Evolutionary conservation across 768 basidiomycete genomes (phyloP).

Genomic region (Termitomyces sp.): DNA sequence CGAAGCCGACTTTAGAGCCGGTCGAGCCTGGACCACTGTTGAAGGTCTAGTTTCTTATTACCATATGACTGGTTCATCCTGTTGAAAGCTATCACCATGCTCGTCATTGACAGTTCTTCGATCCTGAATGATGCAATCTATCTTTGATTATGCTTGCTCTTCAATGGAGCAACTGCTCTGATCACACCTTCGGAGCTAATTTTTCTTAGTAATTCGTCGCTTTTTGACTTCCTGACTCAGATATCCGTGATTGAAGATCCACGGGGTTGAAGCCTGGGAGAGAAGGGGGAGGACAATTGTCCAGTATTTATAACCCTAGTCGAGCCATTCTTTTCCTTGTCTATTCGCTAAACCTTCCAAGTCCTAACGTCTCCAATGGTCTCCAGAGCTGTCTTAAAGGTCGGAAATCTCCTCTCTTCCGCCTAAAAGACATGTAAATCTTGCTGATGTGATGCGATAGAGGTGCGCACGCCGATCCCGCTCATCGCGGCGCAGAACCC

Average conservation of each 20-base stretch:
- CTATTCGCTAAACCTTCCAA: not conserved
- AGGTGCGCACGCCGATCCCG: not conserved
- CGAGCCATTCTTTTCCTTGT: not conserved
- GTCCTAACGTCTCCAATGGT: not conserved
- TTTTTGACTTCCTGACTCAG: not conserved
- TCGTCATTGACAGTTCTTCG: not conserved
- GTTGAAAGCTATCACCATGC: not conserved
- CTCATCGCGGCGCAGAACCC: not conserved
- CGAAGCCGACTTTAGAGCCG: no score
- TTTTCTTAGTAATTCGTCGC: not conserved
- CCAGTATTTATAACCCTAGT: not conserved
- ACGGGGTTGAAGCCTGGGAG: not conserved
- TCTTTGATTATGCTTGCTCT: not conserved
- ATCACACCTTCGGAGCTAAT: slow-evolving; percentile 2
- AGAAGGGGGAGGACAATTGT: no score
- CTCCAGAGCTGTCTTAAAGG: not conserved
- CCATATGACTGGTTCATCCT: not conserved
- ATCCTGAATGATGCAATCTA: not conserved
- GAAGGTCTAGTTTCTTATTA: not conserved
- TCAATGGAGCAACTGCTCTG: slow-evolving; percentile 9
- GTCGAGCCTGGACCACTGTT: not conserved
- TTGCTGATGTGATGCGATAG: not conserved
- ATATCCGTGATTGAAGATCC: not conserved
- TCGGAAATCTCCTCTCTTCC: not conserved
- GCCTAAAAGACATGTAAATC: no score